Evolutionary conservation across 495 filamentous ascomycete species (phyloP), one percentile per base, ranked within the genome.

Genomic region (Hyphodiscus hymeniophilus): DNA sequence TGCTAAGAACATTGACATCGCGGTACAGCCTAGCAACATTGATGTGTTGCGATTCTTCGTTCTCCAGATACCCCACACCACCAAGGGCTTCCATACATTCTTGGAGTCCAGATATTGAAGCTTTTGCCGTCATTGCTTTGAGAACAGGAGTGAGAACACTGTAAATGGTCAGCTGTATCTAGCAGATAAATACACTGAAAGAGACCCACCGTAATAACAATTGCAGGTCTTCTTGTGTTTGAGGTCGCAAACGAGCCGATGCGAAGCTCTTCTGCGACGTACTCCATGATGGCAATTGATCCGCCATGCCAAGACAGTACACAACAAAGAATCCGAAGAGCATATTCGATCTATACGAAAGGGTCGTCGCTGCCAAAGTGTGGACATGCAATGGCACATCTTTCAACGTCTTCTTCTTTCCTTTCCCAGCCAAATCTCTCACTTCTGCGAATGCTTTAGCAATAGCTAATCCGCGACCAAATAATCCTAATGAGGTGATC

Each of bases 21-120:
- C 85, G 70, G 50, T 79, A 73, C 7, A 88, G 63, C 8, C 84
- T 64, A 7, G 81, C 69, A 18, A 87, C 64, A 46, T 87, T 89
- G 42, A 82, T 61, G 1, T 39, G 12, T 30, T 77, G 75, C 15
- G 72, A 70, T 60, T 84, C 67, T 41, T 72, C 69, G 54, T 80
- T 77, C 50, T 87, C 76, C 43, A 86, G 76, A 51, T 85, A 88
- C 4, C 85, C 83, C 0, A 87, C 76, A n/a, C 84, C 84, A 15
- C 85, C 85, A 45, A 90, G 75, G 1, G 74, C 66, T 61, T 85
- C 81, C 67, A 85, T 82, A 49, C 77, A 84, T 45, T 76, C 74
- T 39, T 75, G 75, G 30, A 88, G 60, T 0, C 76, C 77, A 3
- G 63, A 54, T 17, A 80, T 69, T 5, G 55, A 38, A 7, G 45